A percentile compares a stretch with the other conserved stretches of the same genome.
Conservation (phyloP, 2,329 filamentous ascomycete genomes). For the Ascomycota sp. region DNA sequence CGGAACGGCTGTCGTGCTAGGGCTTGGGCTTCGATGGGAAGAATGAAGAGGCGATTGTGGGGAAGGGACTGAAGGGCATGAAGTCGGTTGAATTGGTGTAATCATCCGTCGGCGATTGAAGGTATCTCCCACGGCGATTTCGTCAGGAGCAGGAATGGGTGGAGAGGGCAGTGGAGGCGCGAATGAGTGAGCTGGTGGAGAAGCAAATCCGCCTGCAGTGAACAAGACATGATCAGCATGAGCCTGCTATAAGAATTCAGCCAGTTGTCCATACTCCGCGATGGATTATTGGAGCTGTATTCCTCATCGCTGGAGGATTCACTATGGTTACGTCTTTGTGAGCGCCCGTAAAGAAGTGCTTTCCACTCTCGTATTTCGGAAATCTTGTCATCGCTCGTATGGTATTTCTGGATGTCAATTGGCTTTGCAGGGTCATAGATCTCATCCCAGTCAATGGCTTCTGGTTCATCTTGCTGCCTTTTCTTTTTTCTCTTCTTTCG, state of each 20-base stretch:
- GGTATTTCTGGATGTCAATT: conserved; percentile 69
- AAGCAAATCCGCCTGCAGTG: conserved; percentile 1
- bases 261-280: too few relatives aligned
- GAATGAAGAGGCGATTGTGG: conserved; percentile 5
- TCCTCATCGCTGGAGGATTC: conserved; percentile 20
- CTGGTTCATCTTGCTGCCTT: conserved; percentile 34
- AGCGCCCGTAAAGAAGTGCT: conserved; percentile 54
- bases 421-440: conserved; percentile 71
- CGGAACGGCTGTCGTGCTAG: conserved; percentile 17
- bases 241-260: too few relatives aligned
- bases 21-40: conserved; percentile 3
- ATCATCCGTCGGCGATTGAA: conserved; percentile 43
- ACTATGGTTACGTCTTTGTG: conserved; percentile 21
- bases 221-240: background rate
- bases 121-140: conserved; percentile 47
- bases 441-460: conserved; percentile 71
- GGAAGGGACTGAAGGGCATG: conserved; percentile 11
- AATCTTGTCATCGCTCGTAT: conserved; percentile 65
- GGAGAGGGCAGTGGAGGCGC: conserved; percentile 33
- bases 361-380: conserved; percentile 74
- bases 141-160: conserved; percentile 26
- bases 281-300: conserved; percentile 8
- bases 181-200: conserved; percentile 15
- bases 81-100: conserved; percentile 20
- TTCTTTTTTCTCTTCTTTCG: conserved; percentile 63